phyloP scores from a whole-genome alignment of 768 basidiomycete genomes.

The Mycena olivaceomarginata region DNA sequence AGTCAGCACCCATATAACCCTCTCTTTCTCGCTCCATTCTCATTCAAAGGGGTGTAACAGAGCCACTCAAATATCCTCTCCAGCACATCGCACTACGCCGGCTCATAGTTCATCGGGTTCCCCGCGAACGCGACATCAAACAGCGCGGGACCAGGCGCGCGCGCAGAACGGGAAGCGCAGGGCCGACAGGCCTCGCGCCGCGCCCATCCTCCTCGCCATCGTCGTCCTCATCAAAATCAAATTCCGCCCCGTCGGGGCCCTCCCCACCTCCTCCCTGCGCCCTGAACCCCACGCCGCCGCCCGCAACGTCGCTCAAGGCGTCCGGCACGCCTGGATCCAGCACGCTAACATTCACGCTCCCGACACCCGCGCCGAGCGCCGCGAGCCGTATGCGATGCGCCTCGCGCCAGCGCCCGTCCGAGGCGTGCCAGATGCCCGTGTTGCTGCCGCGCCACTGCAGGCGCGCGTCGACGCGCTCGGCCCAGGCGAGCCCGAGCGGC shows the following conservation, averaged over 20 bases:
- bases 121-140: constrained; percentile 74
- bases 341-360: constrained; percentile 56
- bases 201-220: background rate
- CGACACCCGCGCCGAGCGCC: constrained; percentile 53
- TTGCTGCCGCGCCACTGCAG: constrained; percentile 85
- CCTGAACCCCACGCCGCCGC: background rate
- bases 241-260: background rate
- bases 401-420: constrained; percentile 63
- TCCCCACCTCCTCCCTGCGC: background rate
- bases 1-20: background rate
- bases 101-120: constrained; percentile 62
- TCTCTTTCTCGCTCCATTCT: background rate
- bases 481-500: constrained; percentile 68
- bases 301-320: background rate
- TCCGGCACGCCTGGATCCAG: constrained; percentile 48
- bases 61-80: constrained; percentile 66
- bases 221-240: background rate
- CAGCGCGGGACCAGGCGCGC: constrained; percentile 65
- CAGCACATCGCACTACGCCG: constrained; percentile 64
- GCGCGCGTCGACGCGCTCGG: constrained; percentile 71
- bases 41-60: background rate
- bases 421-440: constrained; percentile 75
- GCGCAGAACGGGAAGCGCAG: constrained; percentile 51
- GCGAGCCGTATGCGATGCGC: constrained; percentile 68
- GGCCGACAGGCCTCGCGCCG: constrained; percentile 55